These are phyloP conservation scores for Tricholoma saponaceum DNA, from an alignment of 768 basidiomycete genomes.

Conservation along the genomic window DNA sequence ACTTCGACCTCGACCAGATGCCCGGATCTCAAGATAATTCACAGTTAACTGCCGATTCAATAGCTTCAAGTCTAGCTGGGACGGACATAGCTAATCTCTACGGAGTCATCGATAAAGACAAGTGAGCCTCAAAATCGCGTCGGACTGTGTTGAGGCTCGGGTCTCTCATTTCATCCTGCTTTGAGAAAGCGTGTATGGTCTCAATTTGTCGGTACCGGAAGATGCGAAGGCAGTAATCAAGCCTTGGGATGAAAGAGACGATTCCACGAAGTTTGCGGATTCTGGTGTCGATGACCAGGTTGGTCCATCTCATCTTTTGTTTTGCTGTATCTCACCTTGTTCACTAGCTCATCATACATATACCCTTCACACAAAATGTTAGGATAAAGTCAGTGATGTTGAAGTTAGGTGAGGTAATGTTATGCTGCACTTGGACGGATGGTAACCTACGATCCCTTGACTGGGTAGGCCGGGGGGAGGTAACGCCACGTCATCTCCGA, in stretches of 20 bases:
- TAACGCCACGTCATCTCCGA: slow-evolving; percentile 69
- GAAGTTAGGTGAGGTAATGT: slow-evolving; percentile 57
- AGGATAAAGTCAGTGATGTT: slow-evolving; percentile 69
- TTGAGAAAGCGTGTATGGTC: slow-evolving; percentile 65
- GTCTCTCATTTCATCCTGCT: slow-evolving; percentile 21
- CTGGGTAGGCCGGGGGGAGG: slow-evolving; percentile 62
- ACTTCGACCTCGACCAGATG: not conserved
- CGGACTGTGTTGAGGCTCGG: slow-evolving; percentile 1
- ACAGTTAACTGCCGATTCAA: slow-evolving; percentile 32
- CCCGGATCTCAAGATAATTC: slow-evolving; percentile 15
- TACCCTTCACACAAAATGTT: slow-evolving; percentile 79
- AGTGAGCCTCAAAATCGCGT: slow-evolving; percentile 37
- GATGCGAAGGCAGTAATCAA: slow-evolving; percentile 75
- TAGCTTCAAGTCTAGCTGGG: slow-evolving; percentile 41
- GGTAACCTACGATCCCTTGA: too few relatives aligned
- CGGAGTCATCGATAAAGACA: slow-evolving; percentile 59
- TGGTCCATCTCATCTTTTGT: slow-evolving; percentile 8
- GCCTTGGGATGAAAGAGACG: slow-evolving; percentile 76
- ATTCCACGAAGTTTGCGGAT: slow-evolving; percentile 59
- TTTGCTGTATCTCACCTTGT: not conserved
- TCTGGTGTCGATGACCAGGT: slow-evolving; percentile 89
- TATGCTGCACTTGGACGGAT: too few relatives aligned
- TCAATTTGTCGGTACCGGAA: slow-evolving; percentile 80
- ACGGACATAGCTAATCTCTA: slow-evolving; percentile 54
- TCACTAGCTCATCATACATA: slow-evolving; percentile 68